Evolutionary conservation across 495 filamentous ascomycete species (phyloP).

Genomic region (Annulohypoxylon bovei): DNA sequence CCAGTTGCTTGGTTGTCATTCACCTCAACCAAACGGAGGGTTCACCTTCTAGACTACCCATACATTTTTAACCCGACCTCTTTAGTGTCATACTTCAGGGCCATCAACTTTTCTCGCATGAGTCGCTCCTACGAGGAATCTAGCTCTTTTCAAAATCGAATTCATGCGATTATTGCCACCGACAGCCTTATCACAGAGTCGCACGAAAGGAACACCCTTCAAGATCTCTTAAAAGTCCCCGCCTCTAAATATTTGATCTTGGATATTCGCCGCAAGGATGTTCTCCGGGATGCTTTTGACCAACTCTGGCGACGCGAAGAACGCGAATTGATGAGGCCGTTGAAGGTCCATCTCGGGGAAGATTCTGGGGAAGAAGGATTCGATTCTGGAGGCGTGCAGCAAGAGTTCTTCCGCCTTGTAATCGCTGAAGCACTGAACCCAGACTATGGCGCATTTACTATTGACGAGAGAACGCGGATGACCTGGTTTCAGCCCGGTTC

Average conservation of each 20-base stretch:
- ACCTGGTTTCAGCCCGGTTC: constrained; percentile 89
- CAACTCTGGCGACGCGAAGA: constrained; percentile 88
- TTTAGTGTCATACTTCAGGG: constrained; percentile 84
- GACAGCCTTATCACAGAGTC: constrained; percentile 56
- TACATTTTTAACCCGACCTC: constrained; percentile 80
- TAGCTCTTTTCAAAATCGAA: constrained; percentile 68
- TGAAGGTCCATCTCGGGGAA: constrained; percentile 88
- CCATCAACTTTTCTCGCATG: constrained; percentile 89
- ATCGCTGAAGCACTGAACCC: constrained; percentile 80
- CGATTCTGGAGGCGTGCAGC: constrained; percentile 93
- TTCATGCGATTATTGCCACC: constrained; percentile 66
- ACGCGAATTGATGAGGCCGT: constrained; percentile 81
- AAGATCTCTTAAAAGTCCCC: constrained; percentile 70
- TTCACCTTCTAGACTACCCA: constrained; percentile 82
- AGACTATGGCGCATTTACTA: constrained; percentile 77
- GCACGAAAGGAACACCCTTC: constrained; percentile 60
- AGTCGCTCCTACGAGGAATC: constrained; percentile 77
- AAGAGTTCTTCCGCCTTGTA: constrained; percentile 90
- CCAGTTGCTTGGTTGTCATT: constrained; percentile 77
- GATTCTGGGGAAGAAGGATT: constrained; percentile 85
- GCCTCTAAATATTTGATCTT: constrained; percentile 79
- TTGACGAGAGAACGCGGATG: constrained; percentile 76
- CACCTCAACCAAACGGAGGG: constrained; percentile 64
- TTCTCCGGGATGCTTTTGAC: constrained; percentile 82
- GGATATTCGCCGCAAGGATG: constrained; percentile 73